Evolutionary conservation across 805 yeast species (phyloP).

Genomic region (Wickerhamiella vanderwaltii): DNA sequence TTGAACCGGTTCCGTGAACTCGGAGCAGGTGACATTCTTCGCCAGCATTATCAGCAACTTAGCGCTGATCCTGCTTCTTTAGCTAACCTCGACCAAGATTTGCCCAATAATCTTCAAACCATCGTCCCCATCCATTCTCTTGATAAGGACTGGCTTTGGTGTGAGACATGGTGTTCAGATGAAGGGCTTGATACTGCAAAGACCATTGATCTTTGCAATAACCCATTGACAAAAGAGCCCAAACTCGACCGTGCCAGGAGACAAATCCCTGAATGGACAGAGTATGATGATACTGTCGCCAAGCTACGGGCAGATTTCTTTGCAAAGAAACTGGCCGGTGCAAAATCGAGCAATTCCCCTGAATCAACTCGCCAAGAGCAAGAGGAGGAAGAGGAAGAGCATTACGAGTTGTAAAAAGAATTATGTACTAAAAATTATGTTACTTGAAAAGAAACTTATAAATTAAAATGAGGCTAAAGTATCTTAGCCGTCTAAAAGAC

Average conservation of each 20-base stretch:
- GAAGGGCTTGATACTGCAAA: conserved; percentile 49
- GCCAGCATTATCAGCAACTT: conserved; percentile 74
- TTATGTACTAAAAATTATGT: background rate
- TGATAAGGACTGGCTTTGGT: conserved; percentile 83
- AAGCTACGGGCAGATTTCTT: conserved; percentile 15
- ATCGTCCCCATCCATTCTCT: conserved; percentile 55
- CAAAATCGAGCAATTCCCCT: background rate
- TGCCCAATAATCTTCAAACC: conserved; percentile 77
- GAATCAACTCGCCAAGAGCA: background rate
- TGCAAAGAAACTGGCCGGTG: background rate
- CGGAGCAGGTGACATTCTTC: conserved; percentile 65
- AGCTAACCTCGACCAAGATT: conserved; percentile 79
- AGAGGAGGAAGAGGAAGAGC: conserved; percentile 12
- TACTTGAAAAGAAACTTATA: background rate
- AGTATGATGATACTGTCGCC: conserved; percentile 46
- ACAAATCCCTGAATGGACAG: conserved; percentile 66
- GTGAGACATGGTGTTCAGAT: conserved; percentile 84
- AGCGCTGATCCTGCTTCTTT: conserved; percentile 71
- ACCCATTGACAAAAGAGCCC: conserved; percentile 70
- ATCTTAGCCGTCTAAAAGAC: conserved; percentile 15
- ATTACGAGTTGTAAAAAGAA: conserved; percentile 7
- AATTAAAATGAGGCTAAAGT: background rate
- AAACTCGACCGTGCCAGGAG: conserved; percentile 65
- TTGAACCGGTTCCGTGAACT: conserved; percentile 49
- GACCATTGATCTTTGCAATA: conserved; percentile 73